These are phyloP conservation scores for Fusarium sp. DNA, from an alignment of 2,329 filamentous ascomycete genomes.

Conservation along the genomic window DNA sequence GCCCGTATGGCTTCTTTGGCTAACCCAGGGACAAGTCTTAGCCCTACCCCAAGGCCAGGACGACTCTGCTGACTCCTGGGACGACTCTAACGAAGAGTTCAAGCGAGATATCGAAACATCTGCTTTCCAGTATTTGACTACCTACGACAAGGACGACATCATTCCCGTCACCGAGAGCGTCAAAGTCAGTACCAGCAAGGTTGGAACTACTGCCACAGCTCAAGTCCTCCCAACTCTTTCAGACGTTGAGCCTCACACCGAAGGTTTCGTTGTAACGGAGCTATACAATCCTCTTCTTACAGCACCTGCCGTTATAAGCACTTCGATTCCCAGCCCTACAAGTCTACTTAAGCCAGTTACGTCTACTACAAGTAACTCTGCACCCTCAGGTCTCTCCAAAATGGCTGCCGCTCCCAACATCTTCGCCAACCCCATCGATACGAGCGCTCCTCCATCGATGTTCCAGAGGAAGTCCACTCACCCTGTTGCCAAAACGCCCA, in stretches of 20 bases:
- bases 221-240: slow-evolving; percentile 44
- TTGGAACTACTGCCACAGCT: slow-evolving; percentile 39
- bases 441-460: slow-evolving; percentile 57
- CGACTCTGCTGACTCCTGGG: background rate
- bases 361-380: slow-evolving; percentile 36
- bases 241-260: slow-evolving; percentile 45
- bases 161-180: slow-evolving; percentile 42
- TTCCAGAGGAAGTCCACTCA: slow-evolving; percentile 63
- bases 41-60: slow-evolving; percentile 23
- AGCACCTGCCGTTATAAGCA: slow-evolving; percentile 23
- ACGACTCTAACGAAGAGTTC: slow-evolving; percentile 23
- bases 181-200: slow-evolving; percentile 37
- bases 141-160: slow-evolving; percentile 40
- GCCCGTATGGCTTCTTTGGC: slow-evolving; percentile 42
- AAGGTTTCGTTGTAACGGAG: slow-evolving; percentile 42
- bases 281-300: slow-evolving; percentile 32
- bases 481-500: slow-evolving; percentile 64
- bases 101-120: slow-evolving; percentile 35
- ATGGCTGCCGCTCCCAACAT: slow-evolving; percentile 55
- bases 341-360: slow-evolving; percentile 43
- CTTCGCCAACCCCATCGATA: slow-evolving; percentile 64
- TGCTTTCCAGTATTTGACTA: slow-evolving; percentile 35
- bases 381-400: slow-evolving; percentile 29
- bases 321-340: slow-evolving; percentile 50
- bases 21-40: slow-evolving; percentile 38